phyloP scores from a whole-genome alignment of 2,329 filamentous ascomycete genomes.

The Aspergillus aculeatus region DNA sequence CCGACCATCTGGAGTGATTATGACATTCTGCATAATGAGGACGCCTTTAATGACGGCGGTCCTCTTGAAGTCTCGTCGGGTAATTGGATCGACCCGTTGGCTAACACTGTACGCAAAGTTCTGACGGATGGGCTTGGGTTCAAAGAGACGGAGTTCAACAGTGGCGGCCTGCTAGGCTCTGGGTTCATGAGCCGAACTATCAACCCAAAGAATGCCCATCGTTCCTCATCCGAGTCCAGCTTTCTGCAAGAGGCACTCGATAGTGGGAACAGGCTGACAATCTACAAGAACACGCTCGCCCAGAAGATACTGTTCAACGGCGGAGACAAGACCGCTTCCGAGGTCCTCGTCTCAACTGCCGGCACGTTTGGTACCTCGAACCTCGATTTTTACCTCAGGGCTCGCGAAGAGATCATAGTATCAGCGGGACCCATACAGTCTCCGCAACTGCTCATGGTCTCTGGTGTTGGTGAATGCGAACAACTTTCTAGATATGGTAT shows the following conservation, averaged over 20 bases:
- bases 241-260: conserved; percentile 21
- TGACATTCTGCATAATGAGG: conserved; percentile 22
- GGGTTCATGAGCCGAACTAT: conserved; percentile 33
- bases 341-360: conserved; percentile 47
- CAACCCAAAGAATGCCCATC: conserved; percentile 24
- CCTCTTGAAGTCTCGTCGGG: conserved; percentile 36
- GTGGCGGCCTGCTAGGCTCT: conserved; percentile 24
- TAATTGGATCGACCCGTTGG: conserved; percentile 27
- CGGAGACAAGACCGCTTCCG: conserved; percentile 43
- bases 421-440: conserved; percentile 55
- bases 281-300: conserved; percentile 48
- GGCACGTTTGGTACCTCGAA: conserved; percentile 34
- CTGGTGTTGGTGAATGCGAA: conserved; percentile 47
- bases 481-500: conserved; percentile 27
- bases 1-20: conserved; percentile 22
- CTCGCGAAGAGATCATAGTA: conserved; percentile 51
- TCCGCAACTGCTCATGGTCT: conserved; percentile 55
- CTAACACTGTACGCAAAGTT: conserved; percentile 27
- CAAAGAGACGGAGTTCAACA: conserved; percentile 26
- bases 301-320: conserved; percentile 53
- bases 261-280: conserved; percentile 30
- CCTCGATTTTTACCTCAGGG: conserved; percentile 47
- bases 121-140: conserved; percentile 29
- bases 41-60: conserved; percentile 23
- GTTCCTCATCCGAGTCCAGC: conserved; percentile 16